Conservation (phyloP, 768 basidiomycete species). For the Xerocomus potaroensis region DNA sequence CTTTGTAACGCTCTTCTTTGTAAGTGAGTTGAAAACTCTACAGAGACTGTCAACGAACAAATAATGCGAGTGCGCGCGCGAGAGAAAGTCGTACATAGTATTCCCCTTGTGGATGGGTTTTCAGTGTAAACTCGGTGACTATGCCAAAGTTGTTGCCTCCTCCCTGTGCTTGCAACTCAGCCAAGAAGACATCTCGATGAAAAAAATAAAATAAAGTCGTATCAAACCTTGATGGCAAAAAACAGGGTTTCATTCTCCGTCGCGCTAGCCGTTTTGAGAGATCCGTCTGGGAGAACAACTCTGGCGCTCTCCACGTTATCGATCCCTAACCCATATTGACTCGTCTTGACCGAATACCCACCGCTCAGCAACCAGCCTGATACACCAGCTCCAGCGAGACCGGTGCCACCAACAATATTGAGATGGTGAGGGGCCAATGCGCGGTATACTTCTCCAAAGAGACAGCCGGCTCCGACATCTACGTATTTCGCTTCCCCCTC, state of each 20-base stretch:
- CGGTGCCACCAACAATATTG: constrained; percentile 25
- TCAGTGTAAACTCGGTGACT: constrained; percentile 23
- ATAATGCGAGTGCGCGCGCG: too few relatives aligned
- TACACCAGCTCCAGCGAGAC: constrained; percentile 26
- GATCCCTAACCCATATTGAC: constrained; percentile 30
- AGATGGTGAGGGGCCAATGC: constrained; percentile 5
- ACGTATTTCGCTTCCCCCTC: constrained; percentile 5
- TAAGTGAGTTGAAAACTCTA: constrained; percentile 7
- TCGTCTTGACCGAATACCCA: constrained; percentile 33
- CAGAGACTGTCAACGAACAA: neutral
- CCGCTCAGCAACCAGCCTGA: constrained; percentile 33
- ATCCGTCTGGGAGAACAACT: constrained; percentile 30
- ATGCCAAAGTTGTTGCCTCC: constrained; percentile 29
- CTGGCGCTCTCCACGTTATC: constrained; percentile 30
- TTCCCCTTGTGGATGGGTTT: constrained; percentile 11
- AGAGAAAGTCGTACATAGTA: constrained; percentile 7
- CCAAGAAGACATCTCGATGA: neutral
- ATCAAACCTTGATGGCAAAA: constrained; percentile 7
- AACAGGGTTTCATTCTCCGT: constrained; percentile 5
- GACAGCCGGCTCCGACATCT: constrained; percentile 24
- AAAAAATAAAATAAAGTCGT: too few relatives aligned
- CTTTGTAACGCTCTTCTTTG: neutral
- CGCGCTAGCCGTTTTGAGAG: neutral
- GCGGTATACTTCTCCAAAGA: constrained; percentile 29
- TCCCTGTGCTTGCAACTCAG: constrained; percentile 6